Conservation (phyloP, 108 stramenopile genomes). For the Discostella stelligeroides region DNA sequence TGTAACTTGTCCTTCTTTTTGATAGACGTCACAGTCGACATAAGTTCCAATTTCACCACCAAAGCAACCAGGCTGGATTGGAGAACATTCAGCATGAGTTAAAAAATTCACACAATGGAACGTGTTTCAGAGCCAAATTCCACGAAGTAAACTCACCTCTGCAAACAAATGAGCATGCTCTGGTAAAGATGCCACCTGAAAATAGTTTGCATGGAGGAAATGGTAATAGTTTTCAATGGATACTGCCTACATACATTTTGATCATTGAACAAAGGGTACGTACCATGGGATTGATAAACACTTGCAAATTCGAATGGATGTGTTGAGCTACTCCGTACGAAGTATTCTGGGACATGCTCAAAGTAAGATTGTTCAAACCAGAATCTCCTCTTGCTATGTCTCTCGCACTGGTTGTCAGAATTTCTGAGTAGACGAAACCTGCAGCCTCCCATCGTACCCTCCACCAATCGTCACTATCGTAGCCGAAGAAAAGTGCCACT, state of each 20-base stretch:
- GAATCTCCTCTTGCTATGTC: constrained; percentile 37
- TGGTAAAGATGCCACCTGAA: constrained; percentile 54
- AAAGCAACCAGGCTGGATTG: constrained; percentile 38
- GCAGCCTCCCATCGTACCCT: constrained; percentile 58
- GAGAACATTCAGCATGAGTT: background rate
- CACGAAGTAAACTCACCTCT: constrained; percentile 35
- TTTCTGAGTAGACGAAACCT: constrained; percentile 61
- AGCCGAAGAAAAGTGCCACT: too few species aligned
- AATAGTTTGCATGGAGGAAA: constrained; percentile 4
- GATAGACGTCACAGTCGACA: constrained; percentile 24
- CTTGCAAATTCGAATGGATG: constrained; percentile 47
- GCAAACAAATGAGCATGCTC: constrained; percentile 65
- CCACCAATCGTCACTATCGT: constrained; percentile 76
- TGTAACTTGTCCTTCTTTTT: constrained; percentile 21
- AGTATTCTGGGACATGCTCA: too few species aligned
- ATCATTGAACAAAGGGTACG: background rate
- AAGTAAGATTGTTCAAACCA: constrained; percentile 13
- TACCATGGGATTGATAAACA: constrained; percentile 57
- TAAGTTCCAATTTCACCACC: constrained; percentile 24
- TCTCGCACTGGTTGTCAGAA: constrained; percentile 48
- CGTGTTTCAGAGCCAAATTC: background rate
- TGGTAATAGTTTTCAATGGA: background rate
- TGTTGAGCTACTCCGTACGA: constrained; percentile 68
- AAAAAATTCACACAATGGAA: background rate
- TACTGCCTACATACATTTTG: too few species aligned